Base-by-base conservation (phyloP, 2,329 filamentous ascomycete species). In the Tolypocladium tropicale region DNA sequence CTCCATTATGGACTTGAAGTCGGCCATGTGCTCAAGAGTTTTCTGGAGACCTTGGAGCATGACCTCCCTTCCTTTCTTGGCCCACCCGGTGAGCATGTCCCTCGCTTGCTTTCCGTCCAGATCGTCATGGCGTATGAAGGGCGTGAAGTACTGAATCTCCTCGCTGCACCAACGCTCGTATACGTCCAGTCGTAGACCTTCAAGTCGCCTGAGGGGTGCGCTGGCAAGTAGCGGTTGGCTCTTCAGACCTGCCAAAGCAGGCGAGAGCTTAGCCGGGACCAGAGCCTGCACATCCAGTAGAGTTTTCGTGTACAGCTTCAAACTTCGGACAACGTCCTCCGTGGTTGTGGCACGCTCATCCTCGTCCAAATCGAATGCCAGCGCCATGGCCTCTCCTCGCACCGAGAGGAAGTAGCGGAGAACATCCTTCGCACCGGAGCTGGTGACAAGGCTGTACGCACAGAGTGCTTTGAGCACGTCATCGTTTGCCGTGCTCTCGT, bases 71-170 rank as follows among this genome's bases (percentile, higher is more conserved):
- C 83, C 84, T 53, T 78, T 77, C 53, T 76, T 76, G 0, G 84
- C 83, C 88, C 88, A 92, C 32, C 67, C 68, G 25, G 77, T 78
- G 16, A 90, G 76, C 69, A 82, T 82, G 2, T 82, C 79, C 46
- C 79, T 77, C 1, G 82, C 81, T 58, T 84, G 79, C 28, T 75
- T 71, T 23, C 79, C 82, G 28, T 84, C 80, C 5, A 89, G 70
- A 61, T 94, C 88, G 61, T 92, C 89, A 63, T 95, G 85, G 33
- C 89, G 84, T 37, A 95, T 88, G 74, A 90, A 96, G 0, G 92
- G 92, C 1, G 85, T 93, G 67, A 95, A 96, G 61, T 87, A 88
- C 51, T 82, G 83, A 46, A 96, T 88, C 58, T 95, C 90, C 9
- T 91, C 84, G 21, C 88, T 81, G 59, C 94, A 88, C 88, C 91